Evolutionary conservation across 768 basidiomycete genomes (phyloP), one percentile per base, ranked within the genome.

Genomic region (Leccinum disarticulatum): DNA sequence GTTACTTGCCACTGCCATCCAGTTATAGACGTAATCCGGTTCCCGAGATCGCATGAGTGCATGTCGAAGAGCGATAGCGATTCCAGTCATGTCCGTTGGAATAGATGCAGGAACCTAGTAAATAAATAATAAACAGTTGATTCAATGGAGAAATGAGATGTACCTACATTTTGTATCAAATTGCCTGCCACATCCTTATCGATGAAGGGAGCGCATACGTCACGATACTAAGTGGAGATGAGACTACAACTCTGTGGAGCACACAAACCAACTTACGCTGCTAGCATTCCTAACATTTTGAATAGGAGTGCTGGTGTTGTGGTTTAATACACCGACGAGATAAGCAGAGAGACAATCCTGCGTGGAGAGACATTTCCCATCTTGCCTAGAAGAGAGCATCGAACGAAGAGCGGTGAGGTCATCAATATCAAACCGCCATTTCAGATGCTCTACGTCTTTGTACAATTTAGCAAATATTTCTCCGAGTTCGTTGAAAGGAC

Each of bases 271-370:
- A 60, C 71, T 61, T 53, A 75, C 73, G 31, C 64, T 73, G 15
- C 68, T 67, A 2, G 63, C 66, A 58, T 75, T 75, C 10, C 70
- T 67, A 33, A 75, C 58, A 17, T 17, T 58, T 3, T 52, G 56
- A 7, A 75, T 63, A 6, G 61, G 31, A 35, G 25, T 22, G 3
- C 46, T 59, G 38, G 33, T 50, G 48, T 62, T 57, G 9, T 58
- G 53, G 33, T 73, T 71, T 17, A 74, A 52, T 13, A 65, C 54
- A 3, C 62, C 48, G 17, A 70, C 64, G 8, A 74, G 36, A 57
- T 68, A 71, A 14, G 73, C 72, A 2, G 65, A 68, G 47, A 76
- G 61, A 58, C 71, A 70, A 57, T 76, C 73, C 27, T 76, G 74
- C 6, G 55, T 54, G 9, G 72, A 68, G n/a, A 70, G 43, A 49